Evolutionary conservation across 164 flowering plant genomes (phyloP).

Genomic region (Umbellularia californica): DNA sequence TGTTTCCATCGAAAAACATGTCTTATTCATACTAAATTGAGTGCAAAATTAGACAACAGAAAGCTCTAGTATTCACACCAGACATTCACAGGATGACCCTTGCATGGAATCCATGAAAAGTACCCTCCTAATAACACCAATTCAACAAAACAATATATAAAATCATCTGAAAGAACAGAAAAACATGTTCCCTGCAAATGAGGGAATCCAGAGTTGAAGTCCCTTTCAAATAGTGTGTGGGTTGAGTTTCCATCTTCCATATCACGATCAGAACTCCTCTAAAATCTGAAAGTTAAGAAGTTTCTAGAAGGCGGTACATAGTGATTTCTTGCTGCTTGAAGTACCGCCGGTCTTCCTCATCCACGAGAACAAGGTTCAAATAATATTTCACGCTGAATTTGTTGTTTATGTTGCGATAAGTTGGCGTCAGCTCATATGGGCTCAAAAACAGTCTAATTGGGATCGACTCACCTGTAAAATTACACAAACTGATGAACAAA

Average conservation of each 20-base stretch:
- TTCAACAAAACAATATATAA: not conserved
- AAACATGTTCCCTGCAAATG: not conserved
- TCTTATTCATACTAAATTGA: no score
- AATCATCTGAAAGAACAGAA: not conserved
- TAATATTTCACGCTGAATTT: slow-evolving; percentile 33
- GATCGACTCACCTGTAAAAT: slow-evolving; percentile 30
- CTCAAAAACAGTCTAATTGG: slow-evolving; percentile 32
- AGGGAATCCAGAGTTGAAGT: no score
- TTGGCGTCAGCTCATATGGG: slow-evolving; percentile 34
- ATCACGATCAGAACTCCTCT: not conserved
- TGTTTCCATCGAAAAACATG: no score
- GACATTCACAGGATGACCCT: no score
- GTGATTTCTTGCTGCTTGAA: slow-evolving; percentile 36
- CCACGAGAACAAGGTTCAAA: slow-evolving; percentile 32
- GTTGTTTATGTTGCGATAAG: slow-evolving; percentile 34
- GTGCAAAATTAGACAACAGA: no score
- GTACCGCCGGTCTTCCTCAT: slow-evolving; percentile 32
- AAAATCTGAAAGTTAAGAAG: slow-evolving; percentile 8
- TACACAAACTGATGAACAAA: not conserved
- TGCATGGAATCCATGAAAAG: not conserved
- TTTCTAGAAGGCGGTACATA: slow-evolving; percentile 26
- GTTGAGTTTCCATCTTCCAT: not conserved
- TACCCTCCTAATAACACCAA: not conserved
- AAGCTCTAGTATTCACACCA: no score
- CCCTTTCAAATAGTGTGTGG: not conserved